Percentiles rank a stretch among this genome's conserved stretches.
These are phyloP conservation scores for Mycosphaerella sp. DNA, from an alignment of 2,329 filamentous ascomycete species.

Conservation along the genomic window DNA sequence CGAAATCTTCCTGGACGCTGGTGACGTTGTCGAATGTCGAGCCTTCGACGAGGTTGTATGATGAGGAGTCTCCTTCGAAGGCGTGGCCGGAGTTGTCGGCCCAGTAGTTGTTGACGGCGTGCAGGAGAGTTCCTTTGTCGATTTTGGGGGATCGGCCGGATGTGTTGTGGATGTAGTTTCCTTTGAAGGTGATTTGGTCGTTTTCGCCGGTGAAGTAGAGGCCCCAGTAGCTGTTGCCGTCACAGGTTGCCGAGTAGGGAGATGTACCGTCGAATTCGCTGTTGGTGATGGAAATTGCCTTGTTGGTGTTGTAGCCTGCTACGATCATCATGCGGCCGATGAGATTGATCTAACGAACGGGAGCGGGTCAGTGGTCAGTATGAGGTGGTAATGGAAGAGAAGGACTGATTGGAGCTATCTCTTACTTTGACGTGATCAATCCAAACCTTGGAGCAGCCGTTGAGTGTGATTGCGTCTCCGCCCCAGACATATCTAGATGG, in stretches of 20 bases:
- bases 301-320: slow-evolving; percentile 51
- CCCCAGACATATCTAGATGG: slow-evolving; percentile 32
- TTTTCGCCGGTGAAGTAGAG: slow-evolving; percentile 49
- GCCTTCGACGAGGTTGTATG: slow-evolving; percentile 26
- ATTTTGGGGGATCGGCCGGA: slow-evolving; percentile 55
- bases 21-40: slow-evolving; percentile 18
- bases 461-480: slow-evolving; percentile 37
- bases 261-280: slow-evolving; percentile 52
- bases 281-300: slow-evolving; percentile 59
- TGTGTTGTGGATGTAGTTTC: slow-evolving; percentile 56
- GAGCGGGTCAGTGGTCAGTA: not conserved
- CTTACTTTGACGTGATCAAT: slow-evolving; percentile 36
- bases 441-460: slow-evolving; percentile 35
- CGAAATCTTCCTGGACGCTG: slow-evolving; percentile 4
- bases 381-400: not conserved
- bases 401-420: not conserved
- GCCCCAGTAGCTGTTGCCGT: slow-evolving; percentile 43
- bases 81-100: slow-evolving; percentile 51
- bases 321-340: slow-evolving; percentile 58
- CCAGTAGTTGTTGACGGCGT: slow-evolving; percentile 60
- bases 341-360: slow-evolving; percentile 43
- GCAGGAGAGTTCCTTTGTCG: slow-evolving; percentile 50
- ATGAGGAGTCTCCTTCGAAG: slow-evolving; percentile 33
- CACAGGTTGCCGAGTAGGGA: slow-evolving; percentile 52
- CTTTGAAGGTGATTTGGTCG: slow-evolving; percentile 54